Evolutionary conservation across 805 yeast genomes (phyloP).

Genomic region (Wickerhamiella sergipiensis): DNA sequence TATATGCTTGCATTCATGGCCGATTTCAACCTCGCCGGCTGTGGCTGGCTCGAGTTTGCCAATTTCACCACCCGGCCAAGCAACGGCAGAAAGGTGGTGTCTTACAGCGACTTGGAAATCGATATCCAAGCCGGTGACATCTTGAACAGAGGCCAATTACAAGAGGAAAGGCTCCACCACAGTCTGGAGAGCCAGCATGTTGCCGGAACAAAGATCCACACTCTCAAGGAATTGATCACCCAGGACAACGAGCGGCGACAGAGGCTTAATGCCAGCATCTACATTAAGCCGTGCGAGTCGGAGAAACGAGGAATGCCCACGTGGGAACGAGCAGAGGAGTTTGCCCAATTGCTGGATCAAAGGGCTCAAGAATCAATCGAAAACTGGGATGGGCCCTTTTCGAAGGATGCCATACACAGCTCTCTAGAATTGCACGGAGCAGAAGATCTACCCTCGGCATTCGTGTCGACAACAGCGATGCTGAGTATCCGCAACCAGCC

Average conservation of each 20-base stretch:
- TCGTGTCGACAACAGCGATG: neutral
- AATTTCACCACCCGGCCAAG: neutral
- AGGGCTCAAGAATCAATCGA: neutral
- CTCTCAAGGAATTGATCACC: slow-evolving; percentile 10
- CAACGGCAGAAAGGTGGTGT: slow-evolving; percentile 23
- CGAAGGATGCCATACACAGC: neutral
- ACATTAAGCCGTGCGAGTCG: neutral
- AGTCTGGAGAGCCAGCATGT: slow-evolving; percentile 26
- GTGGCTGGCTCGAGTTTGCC: slow-evolving; percentile 53
- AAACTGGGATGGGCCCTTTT: neutral
- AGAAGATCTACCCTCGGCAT: neutral
- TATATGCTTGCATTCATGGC: slow-evolving; percentile 60
- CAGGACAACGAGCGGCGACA: slow-evolving; percentile 9
- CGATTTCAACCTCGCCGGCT: slow-evolving; percentile 75
- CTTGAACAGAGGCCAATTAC: slow-evolving; percentile 33
- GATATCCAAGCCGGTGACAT: slow-evolving; percentile 55
- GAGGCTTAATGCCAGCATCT: neutral
- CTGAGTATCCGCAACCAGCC: neutral
- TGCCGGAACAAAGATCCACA: slow-evolving; percentile 7
- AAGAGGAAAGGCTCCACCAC: slow-evolving; percentile 34
- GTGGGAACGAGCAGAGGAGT: slow-evolving; percentile 9
- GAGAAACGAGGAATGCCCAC: neutral
- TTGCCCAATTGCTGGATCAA: neutral
- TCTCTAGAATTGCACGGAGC: neutral
- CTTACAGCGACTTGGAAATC: slow-evolving; percentile 53